A percentile compares a stretch with the other conserved stretches of the same genome.
Conservation (phyloP, 2,329 filamentous ascomycete species). For the Aspergillus ruber region DNA sequence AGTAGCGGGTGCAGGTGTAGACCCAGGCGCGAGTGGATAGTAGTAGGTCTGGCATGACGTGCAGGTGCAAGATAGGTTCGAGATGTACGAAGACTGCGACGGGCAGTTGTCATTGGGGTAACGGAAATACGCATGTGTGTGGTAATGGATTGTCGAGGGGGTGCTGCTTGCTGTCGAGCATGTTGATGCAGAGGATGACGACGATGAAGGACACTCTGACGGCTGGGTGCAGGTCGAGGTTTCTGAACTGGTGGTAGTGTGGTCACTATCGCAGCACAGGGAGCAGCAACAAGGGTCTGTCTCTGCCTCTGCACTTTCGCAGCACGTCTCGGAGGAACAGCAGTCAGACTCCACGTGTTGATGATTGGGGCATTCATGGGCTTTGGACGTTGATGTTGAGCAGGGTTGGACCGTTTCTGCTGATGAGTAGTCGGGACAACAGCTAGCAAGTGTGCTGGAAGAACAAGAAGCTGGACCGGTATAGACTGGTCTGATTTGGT, state of each 20-base stretch:
- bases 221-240: no score
- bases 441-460: neutral
- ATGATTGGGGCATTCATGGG: no score
- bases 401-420: neutral
- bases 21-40: neutral
- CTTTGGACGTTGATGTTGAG: no score
- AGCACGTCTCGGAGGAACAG: neutral
- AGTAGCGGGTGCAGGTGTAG: no score
- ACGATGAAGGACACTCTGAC: no score
- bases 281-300: neutral
- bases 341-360: neutral
- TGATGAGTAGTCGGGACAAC: neutral
- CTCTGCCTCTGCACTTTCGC: neutral
- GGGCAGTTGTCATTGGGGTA: neutral
- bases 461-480: conserved; percentile 2
- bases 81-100: neutral
- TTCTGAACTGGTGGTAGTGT: no score
- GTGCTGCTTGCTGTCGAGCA: neutral
- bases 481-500: neutral
- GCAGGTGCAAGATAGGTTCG: neutral
- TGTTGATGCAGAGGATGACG: neutral
- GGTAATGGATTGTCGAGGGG: neutral
- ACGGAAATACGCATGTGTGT: neutral
- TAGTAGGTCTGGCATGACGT: neutral
- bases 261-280: neutral